phyloP scores from a whole-genome alignment of 2,329 filamentous ascomycete species.

The Lojkania enalia region DNA sequence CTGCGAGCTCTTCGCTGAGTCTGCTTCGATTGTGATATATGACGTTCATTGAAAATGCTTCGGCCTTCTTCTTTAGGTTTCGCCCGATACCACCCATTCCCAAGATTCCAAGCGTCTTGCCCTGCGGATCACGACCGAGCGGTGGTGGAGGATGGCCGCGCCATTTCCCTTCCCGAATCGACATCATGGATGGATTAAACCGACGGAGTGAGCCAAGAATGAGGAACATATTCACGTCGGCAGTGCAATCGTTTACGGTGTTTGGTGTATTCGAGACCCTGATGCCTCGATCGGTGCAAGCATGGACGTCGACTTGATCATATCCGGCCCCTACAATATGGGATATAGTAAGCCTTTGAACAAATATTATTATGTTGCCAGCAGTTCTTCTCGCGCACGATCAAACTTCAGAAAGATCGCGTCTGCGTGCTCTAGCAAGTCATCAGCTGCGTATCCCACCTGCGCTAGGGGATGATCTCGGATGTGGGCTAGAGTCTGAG shows the following conservation, averaged over 20 bases:
- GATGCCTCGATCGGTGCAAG: constrained; percentile 68
- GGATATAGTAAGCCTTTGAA: constrained; percentile 5
- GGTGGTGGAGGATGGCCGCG: constrained; percentile 59
- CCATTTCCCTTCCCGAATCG: constrained; percentile 70
- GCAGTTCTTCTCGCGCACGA: no score
- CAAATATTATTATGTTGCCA: no score
- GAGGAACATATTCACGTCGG: constrained; percentile 78
- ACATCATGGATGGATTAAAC: constrained; percentile 67
- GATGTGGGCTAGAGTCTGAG: no score
- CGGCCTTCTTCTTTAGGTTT: constrained; percentile 73
- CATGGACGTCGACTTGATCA: constrained; percentile 75
- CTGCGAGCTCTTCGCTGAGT: constrained; percentile 59
- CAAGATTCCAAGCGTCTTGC: constrained; percentile 77
- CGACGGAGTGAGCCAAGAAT: constrained; percentile 78
- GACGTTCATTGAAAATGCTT: constrained; percentile 74
- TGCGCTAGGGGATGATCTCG: no score
- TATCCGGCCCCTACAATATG: constrained; percentile 73
- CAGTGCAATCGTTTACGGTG: constrained; percentile 80
- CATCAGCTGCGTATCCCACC: no score
- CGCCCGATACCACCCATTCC: constrained; percentile 86
- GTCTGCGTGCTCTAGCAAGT: no score
- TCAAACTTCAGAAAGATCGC: no score
- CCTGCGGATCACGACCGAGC: constrained; percentile 75
- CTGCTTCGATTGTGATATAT: constrained; percentile 73
- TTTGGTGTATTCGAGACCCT: constrained; percentile 80